Evolutionary conservation across 345 rosid genomes (phyloP).

Genomic region (Gossypium ekmanianum): DNA sequence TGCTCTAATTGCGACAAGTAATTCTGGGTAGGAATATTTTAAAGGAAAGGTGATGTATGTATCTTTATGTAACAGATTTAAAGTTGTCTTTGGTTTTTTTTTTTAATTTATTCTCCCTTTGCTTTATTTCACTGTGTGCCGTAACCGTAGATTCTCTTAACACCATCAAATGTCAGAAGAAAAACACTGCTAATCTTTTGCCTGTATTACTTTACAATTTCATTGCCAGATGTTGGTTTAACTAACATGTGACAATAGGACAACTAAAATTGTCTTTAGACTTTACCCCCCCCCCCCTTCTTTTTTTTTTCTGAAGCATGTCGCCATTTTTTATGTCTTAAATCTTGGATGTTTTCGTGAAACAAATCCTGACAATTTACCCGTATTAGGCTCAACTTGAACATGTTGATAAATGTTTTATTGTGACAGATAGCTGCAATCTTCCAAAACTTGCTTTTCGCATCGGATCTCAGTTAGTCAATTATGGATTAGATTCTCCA

Average conservation of each 20-base stretch:
- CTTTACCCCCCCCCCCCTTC: neutral
- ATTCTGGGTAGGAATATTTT: constrained; percentile 32
- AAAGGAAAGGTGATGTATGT: constrained; percentile 26
- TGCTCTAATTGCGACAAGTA: constrained; percentile 28
- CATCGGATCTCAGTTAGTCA: neutral
- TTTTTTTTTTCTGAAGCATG: neutral
- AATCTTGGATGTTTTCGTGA: neutral
- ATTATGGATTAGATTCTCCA: constrained; percentile 1
- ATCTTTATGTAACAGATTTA: constrained; percentile 22
- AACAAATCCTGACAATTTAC: neutral
- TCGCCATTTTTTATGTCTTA: neutral
- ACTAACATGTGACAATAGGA: constrained; percentile 2
- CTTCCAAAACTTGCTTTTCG: constrained; percentile 1
- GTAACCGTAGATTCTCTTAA: constrained; percentile 14
- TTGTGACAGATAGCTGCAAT: neutral
- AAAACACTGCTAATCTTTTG: constrained; percentile 9
- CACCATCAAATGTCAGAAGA: constrained; percentile 14
- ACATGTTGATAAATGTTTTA: neutral
- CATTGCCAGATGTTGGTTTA: neutral
- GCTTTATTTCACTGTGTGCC: constrained; percentile 5
- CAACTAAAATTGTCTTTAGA: neutral
- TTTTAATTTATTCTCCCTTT: neutral
- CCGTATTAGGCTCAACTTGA: neutral
- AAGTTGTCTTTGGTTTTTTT: constrained; percentile 11
- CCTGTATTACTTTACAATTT: constrained; percentile 7